phyloP scores from a whole-genome alignment of 2,329 filamentous ascomycete genomes.

The Cordyceps pruinosa region DNA sequence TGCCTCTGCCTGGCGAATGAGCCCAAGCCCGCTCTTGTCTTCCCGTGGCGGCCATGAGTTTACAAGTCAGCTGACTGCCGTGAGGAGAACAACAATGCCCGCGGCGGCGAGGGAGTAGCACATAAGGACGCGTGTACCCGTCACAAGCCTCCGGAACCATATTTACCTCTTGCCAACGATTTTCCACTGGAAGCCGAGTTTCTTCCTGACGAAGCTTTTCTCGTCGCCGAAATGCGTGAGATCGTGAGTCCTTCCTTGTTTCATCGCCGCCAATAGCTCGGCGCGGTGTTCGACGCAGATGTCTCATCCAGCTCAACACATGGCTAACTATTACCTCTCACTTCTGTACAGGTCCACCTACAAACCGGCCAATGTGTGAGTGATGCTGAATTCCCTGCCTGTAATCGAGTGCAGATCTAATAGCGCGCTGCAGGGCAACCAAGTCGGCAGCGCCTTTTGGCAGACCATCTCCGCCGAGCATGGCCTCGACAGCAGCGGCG shows the following conservation, averaged over 20 bases:
- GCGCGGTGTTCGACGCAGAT: background rate
- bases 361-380: background rate
- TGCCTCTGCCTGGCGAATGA: background rate
- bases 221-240: background rate
- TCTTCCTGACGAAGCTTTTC: no score
- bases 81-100: background rate
- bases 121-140: background rate
- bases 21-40: background rate
- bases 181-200: background rate
- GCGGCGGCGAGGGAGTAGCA: background rate
- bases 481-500: constrained; percentile 92
- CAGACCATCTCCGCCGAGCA: constrained; percentile 85
- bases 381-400: background rate
- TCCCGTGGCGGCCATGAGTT: background rate
- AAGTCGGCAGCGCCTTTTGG: constrained; percentile 99
- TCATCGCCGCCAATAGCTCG: background rate
- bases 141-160: background rate
- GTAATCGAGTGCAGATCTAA: background rate
- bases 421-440: constrained; percentile 70
- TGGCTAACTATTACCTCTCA: background rate
- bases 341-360: background rate
- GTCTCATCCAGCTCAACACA: background rate
- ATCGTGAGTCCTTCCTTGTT: background rate
- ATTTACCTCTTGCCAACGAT: background rate
- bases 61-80: background rate